Conservation (phyloP, 164 flowering plant genomes). For the Umbilicus rupestris region DNA sequence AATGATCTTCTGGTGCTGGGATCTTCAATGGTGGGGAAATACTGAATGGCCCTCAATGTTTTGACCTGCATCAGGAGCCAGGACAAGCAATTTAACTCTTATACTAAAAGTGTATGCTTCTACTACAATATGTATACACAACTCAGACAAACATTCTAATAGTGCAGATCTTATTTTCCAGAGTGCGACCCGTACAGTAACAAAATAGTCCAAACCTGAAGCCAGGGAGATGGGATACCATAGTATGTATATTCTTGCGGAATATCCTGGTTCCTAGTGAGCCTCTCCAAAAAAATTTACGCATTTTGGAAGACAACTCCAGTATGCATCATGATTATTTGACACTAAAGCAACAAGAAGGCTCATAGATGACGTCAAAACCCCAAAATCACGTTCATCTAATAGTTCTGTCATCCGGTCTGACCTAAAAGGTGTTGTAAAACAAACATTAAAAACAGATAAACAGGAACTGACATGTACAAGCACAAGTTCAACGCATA, state of each 20-base stretch:
- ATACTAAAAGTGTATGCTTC: background rate
- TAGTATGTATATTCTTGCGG: slow-evolving; percentile 98
- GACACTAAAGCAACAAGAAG: slow-evolving; percentile 94
- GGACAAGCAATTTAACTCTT: background rate
- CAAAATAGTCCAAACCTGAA: slow-evolving; percentile 65
- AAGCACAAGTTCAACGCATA: slow-evolving; percentile 16
- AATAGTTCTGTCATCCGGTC: slow-evolving; percentile 96
- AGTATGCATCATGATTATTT: slow-evolving; percentile 81
- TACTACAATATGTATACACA: no score
- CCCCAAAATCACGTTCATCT: slow-evolving; percentile 98
- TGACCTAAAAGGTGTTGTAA: slow-evolving; percentile 48
- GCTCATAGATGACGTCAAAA: slow-evolving; percentile 97
- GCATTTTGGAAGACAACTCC: slow-evolving; percentile 98
- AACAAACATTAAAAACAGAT: slow-evolving; percentile 8
- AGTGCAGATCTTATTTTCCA: background rate
- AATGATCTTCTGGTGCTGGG: slow-evolving; percentile 87
- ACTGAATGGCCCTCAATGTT: slow-evolving; percentile 98
- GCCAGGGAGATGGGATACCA: slow-evolving; percentile 99
- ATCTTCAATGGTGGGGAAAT: slow-evolving; percentile 96
- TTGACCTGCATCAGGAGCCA: slow-evolving; percentile 76
- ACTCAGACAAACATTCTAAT: background rate
- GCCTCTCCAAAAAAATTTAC: slow-evolving; percentile 87
- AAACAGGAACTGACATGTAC: background rate
- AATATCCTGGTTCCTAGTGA: slow-evolving; percentile 89
- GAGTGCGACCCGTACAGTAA: background rate